Conservation (phyloP, 306 rosid genomes). For the Trichosanthes truncata region DNA sequence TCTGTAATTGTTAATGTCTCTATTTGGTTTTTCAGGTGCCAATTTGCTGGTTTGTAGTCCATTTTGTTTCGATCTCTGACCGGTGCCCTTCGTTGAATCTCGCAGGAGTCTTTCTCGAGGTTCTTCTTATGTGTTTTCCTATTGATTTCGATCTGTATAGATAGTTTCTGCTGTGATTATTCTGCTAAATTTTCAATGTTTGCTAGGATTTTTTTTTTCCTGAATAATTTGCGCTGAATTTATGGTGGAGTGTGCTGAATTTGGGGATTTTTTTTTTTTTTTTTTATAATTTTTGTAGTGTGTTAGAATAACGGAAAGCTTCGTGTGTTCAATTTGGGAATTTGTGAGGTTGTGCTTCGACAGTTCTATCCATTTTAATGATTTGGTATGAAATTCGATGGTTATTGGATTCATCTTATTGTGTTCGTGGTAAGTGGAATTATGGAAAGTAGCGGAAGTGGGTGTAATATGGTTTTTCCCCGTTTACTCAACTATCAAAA, state of each 20-base stretch:
- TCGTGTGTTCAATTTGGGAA: not conserved
- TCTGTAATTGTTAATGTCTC: not conserved
- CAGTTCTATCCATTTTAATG: not conserved
- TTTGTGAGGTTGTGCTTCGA: not conserved
- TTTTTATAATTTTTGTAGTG: not conserved
- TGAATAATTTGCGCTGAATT: not conserved
- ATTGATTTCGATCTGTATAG: not conserved
- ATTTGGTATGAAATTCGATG: not conserved
- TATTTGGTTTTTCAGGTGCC: not conserved
- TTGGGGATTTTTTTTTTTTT: not conserved
- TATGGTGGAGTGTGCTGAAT: not conserved
- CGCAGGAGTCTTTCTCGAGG: not conserved
- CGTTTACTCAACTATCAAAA: not conserved
- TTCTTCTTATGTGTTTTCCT: not conserved
- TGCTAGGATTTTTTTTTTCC: not conserved
- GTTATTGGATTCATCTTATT: not conserved
- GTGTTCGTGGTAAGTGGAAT: not conserved
- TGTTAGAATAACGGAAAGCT: not conserved
- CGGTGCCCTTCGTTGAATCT: not conserved
- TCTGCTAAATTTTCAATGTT: not conserved
- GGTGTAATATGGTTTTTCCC: not conserved
- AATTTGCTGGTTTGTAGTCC: not conserved
- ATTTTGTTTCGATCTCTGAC: not conserved
- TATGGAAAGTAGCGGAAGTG: not conserved
- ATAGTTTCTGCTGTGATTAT: not conserved